Evolutionary conservation across 371 early-diverging fungal species (phyloP), one percentile per base, ranked within the genome.

Genomic region (Rozella allomycis): DNA sequence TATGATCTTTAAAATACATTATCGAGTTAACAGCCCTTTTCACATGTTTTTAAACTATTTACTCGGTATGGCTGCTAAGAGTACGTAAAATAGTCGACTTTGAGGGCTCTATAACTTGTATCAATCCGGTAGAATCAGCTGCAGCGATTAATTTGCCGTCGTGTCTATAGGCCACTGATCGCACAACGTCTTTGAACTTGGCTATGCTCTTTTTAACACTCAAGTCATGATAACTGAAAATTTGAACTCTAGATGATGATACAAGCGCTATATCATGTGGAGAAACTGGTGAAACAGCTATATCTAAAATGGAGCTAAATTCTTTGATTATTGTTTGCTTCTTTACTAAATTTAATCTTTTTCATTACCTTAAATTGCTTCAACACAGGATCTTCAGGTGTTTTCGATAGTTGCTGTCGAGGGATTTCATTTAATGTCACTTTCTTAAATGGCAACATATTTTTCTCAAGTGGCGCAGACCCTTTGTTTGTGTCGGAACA

Each of bases 61-160:
- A 75, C 74, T 72, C 66, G 30, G 57, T 61, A 52, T 91, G 93
- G 11, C 69, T 85, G 30, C 53, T 46, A 38, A 88, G 67, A 5
- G 82, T 71, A 44, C 93, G 67, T 34, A 91, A 57, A 40, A 88
- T 74, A 8, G 84, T 30, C 90, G 59, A 33, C 75, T 76, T 33
- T 60, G 52, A 34, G 55, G 43, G 34, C 58, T 58, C 39, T 57
- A 60, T 13, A 52, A 54, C 60, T 57, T 83, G 85, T 18, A 93
- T 72, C 20, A 73, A 42, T 25, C 87, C 87, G 9, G 74, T 63
- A 20, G 69, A 78, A 61, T 90, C 91, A 41, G 90, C 88, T 20
- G 86, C 88, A 16, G 81, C 78, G 11, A 93, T 41, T 31, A 93
- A 57, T 52, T 78, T 76, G 19, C 87, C 87, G 45, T 93, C 91